Base-by-base conservation (phyloP, 1,139 yeast species). In the Lodderomyces parapsilosis region DNA sequence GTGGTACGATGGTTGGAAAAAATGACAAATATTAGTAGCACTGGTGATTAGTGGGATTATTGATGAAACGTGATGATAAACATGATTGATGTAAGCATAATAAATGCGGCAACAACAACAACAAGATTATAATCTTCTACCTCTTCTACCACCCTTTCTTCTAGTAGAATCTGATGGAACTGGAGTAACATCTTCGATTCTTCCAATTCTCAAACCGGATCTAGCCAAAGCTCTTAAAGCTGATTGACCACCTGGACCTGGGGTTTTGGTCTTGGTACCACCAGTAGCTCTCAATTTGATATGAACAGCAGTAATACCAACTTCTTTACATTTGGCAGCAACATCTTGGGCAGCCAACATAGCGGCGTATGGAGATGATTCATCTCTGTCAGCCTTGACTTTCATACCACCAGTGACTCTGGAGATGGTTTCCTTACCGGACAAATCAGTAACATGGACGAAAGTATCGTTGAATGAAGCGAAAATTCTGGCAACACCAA, bases 111-210 rank as follows among this genome's bases (percentile, higher is more conserved):
- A n/a, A n/a, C n/a, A n/a, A n/a, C 24, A 11, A 22, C 17, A 39
- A 32, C 32, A 39, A 7, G 36, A 47, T 46, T 83, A 91, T 81
- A 91, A 87, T 87, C 99, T 90, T 86, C 99, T 93, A 91, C 99
- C 99, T 86, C 99, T 91, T 85, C 99, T 94, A 88, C 99, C 99
- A 89, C 99, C 99, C 95, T 94, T 94, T 88, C 96, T 89, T 86
- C 99, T 94, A 77, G 99, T 94, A 68, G 98, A 91, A 80, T 94
- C 99, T 62, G 99, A 93, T 75, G 99, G 99, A 40, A 94, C 93
- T 76, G 99, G 99, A 64, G 99, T 94, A 62, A 94, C 99, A 76
- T 94, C 99, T 83, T 94, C 99, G 65, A 94, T 94, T 82, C 99
- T 91, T 69, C 99, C 99, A 63, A 94, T 93, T 86, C 96, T 90